Evolutionary conservation across 805 yeast genomes (phyloP).

Genomic region (Schwanniomyces sp.): DNA sequence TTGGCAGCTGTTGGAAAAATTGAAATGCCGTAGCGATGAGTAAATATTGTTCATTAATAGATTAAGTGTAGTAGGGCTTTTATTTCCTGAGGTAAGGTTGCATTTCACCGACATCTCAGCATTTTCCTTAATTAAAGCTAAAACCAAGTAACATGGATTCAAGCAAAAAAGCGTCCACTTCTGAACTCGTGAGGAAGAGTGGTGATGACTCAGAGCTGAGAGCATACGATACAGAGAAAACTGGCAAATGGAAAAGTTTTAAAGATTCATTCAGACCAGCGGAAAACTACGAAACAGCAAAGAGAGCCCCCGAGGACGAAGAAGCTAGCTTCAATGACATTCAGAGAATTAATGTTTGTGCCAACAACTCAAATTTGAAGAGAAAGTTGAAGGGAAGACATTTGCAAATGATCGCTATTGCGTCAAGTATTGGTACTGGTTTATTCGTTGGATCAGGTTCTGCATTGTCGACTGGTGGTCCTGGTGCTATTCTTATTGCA

Average conservation of each 20-base stretch:
- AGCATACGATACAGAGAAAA: conserved; percentile 1
- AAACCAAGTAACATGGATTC: background rate
- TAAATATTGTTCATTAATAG: background rate
- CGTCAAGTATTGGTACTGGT: conserved; percentile 44
- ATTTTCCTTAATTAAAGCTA: background rate
- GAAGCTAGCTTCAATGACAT: conserved; percentile 27
- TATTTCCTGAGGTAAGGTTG: background rate
- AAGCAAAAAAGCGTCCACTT: background rate
- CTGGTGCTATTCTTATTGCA: conserved; percentile 39
- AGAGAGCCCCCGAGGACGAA: conserved; percentile 17
- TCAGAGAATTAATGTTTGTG: conserved; percentile 39
- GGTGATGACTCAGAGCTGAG: background rate
- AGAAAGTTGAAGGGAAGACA: conserved; percentile 35
- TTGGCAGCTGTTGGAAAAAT: background rate
- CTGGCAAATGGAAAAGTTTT: conserved; percentile 40
- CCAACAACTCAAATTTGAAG: conserved; percentile 38
- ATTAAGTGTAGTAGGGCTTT: background rate
- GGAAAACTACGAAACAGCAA: conserved; percentile 20
- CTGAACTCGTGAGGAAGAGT: background rate
- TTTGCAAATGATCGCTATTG: conserved; percentile 45
- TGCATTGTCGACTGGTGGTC: conserved; percentile 38
- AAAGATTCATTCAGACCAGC: conserved; percentile 50
- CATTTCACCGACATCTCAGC: background rate
- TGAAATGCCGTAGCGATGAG: conserved; percentile 1
- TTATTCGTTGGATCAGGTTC: conserved; percentile 42